phyloP scores from a whole-genome alignment of 345 rosid species.

The Garcia nutans region DNA sequence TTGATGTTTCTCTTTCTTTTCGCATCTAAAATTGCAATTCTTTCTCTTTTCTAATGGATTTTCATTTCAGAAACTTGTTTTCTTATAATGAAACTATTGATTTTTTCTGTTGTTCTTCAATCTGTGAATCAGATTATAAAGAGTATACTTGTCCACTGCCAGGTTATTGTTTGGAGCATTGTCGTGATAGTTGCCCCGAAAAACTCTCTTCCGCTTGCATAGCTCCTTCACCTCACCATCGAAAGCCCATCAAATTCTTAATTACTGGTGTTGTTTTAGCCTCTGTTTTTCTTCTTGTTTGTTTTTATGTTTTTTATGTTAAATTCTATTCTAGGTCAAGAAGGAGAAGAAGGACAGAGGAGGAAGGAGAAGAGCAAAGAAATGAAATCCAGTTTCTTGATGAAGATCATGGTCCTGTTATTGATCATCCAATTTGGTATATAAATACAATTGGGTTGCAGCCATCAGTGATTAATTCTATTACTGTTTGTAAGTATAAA shows the following conservation, averaged over 20 bases:
- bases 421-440: conserved; percentile 32
- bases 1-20: neutral
- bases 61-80: neutral
- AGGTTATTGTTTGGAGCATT: neutral
- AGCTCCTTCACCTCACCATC: neutral
- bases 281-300: neutral
- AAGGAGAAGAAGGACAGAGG: conserved; percentile 5
- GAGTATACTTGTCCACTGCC: no score
- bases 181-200: neutral
- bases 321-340: conserved; percentile 9
- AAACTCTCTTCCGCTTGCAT: neutral
- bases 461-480: conserved; percentile 23
- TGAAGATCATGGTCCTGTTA: conserved; percentile 21
- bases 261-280: conserved; percentile 1
- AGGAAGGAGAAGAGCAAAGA: neutral
- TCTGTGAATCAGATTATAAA: neutral
- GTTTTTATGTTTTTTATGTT: neutral
- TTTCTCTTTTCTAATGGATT: conserved; percentile 12
- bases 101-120: fast-evolving
- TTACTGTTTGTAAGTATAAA: conserved; percentile 23
- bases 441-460: conserved; percentile 25
- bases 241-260: neutral
- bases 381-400: conserved; percentile 21
- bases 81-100: neutral
- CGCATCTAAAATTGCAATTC: neutral